Base-by-base conservation (phyloP, 225 moss, liverwort and hornwort genomes). In the Bryoerythrophyllum caledonicum region DNA sequence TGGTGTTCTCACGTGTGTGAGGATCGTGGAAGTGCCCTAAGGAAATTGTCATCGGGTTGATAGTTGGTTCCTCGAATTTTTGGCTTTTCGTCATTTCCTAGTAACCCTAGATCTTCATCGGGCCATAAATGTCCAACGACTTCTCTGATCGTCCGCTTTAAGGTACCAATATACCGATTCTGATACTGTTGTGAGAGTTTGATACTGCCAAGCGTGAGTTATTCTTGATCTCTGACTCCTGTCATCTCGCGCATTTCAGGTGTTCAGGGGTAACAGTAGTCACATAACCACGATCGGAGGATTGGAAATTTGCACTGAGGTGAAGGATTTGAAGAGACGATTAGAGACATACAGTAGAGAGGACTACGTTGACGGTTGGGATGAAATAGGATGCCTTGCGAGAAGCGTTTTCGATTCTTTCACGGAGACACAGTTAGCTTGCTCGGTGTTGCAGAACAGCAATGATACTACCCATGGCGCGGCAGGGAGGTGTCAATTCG, bases 381-480 rank as follows among this genome's bases (percentile, higher is more conserved):
- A 61, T 68, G 60, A 69, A 78, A 21, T 30, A 85, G 57, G 57
- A 83, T 76, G 76, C 41, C 21, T 60, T 76, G 48, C 61, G n/a
- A 14, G 65, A 28, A 63, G 48, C 37, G 56, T 68, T 70, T 3
- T 10, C 30, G 26, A 61, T 70, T 68, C 23, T 60, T 63, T 70
- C 30, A 27, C 65, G 38, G 61, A 64, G 32, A 13, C 14, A 43
- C 44, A 76, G 46, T 13, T 61, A 57, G 76, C 35, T 69, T 71
- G 35, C 14, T 70, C 37, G 74, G 60, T 74, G 57, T 11, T 70
- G 69, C 75, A 64, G 27, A 27, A 25, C 38, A 65, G 68, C 75
- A 75, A 82, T 85, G 82, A 82, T 72, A 63, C 68, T 82, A 63
- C 68, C 77, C 63, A 68, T 76, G 82, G 78, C 75, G 24, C 80